These are phyloP conservation scores for Trichoderma sp. DNA, from an alignment of 2,329 filamentous ascomycete species.

Conservation along the genomic window DNA sequence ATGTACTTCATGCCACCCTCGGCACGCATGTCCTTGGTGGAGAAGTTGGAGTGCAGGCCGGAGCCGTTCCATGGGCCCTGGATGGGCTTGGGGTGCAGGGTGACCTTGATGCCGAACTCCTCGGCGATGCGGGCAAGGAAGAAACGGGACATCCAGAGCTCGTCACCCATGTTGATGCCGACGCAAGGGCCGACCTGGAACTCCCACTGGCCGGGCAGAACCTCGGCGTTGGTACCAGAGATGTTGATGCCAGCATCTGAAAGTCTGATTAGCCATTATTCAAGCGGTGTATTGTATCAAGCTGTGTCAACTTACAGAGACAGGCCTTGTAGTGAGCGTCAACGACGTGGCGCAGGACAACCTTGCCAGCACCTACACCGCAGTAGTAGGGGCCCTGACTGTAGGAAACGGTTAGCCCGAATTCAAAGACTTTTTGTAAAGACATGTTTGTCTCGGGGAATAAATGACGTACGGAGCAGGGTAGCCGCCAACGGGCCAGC, in stretches of 20 bases:
- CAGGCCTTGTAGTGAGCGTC: conserved; percentile 66
- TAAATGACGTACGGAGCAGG: conserved; percentile 62
- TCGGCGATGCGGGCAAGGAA: conserved; percentile 87
- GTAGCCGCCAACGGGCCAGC: conserved; percentile 71
- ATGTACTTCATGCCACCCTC: conserved; percentile 97
- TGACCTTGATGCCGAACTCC: conserved; percentile 95
- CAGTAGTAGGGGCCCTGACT: conserved; percentile 58
- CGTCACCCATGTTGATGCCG: conserved; percentile 90
- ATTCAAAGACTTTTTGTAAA: not conserved
- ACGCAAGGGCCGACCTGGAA: conserved; percentile 92
- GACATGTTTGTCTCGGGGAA: not conserved
- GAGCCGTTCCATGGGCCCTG: conserved; percentile 93
- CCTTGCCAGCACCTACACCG: conserved; percentile 95
- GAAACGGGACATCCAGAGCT: conserved; percentile 88
- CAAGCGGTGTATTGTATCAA: not conserved
- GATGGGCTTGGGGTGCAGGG: conserved; percentile 93
- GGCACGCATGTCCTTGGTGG: conserved; percentile 80
- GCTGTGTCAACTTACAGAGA: conserved; percentile 55
- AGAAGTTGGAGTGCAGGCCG: conserved; percentile 93
- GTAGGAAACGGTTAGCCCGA: conserved; percentile 27
- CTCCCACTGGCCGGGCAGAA: conserved; percentile 98
- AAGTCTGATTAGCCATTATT: conserved; percentile 19
- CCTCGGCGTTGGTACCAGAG: conserved; percentile 98
- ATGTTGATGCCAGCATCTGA: conserved; percentile 79
- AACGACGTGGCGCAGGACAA: conserved; percentile 96